Evolutionary conservation across 2,329 filamentous ascomycete genomes (phyloP).

Genomic region (Aspergillus aculeatinus): DNA sequence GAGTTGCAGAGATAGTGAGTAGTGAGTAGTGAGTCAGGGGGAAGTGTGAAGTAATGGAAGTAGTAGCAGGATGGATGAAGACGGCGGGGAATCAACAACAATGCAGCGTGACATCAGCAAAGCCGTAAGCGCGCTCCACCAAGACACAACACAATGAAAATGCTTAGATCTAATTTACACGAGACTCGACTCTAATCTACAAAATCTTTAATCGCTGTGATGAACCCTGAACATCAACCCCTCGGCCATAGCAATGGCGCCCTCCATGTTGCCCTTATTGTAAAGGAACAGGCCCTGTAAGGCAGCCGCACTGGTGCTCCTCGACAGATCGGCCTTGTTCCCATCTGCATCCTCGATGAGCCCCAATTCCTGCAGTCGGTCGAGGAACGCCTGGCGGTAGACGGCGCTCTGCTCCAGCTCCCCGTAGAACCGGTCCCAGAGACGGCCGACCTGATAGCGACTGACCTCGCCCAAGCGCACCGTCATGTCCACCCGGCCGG

Average conservation of each 20-base stretch:
- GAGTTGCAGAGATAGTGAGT: background rate
- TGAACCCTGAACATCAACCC: conserved; percentile 35
- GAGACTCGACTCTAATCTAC: conserved; percentile 17
- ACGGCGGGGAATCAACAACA: background rate
- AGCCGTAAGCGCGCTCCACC: background rate
- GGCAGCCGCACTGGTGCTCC: conserved; percentile 77
- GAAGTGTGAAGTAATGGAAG: background rate
- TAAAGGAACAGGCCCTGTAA: conserved; percentile 93
- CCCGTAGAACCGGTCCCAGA: conserved; percentile 95
- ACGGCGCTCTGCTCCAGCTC: conserved; percentile 68
- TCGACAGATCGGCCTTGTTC: conserved; percentile 46
- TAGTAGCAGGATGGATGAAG: background rate
- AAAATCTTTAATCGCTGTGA: conserved; percentile 6
- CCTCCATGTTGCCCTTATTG: conserved; percentile 87
- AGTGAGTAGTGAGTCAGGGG: background rate
- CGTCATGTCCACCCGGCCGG: conserved; percentile 91
- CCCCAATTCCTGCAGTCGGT: conserved; percentile 66
- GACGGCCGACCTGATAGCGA: conserved; percentile 74
- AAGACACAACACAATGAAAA: background rate
- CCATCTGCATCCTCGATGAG: conserved; percentile 62
- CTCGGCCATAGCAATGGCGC: conserved; percentile 78
- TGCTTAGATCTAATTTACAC: conserved; percentile 20
- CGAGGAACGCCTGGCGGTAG: conserved; percentile 68
- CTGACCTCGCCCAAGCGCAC: conserved; percentile 86
- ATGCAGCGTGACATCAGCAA: background rate